A percentile compares a stretch with the other conserved stretches of the same genome.
phyloP scores from a whole-genome alignment of 176 grass and related monocot species.

The Oryza officinalis region DNA sequence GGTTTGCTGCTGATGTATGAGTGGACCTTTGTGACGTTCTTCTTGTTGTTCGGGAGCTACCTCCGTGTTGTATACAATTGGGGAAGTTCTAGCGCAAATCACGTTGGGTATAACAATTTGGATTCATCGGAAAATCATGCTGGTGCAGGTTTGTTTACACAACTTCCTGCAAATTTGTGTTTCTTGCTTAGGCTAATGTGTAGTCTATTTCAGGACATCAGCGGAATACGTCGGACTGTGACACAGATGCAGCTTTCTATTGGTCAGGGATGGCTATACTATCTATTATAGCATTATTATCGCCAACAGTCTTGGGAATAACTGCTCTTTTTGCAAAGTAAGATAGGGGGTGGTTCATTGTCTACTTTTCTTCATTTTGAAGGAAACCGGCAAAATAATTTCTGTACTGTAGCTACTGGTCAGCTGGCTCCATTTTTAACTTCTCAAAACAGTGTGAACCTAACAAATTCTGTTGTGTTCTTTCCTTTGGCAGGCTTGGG shows the following conservation, averaged over 20 bases:
- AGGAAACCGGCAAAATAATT: background rate
- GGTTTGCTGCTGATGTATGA: slow-evolving; percentile 87
- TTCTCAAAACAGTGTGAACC: background rate
- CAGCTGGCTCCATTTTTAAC: background rate
- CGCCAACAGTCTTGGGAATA: slow-evolving; percentile 66
- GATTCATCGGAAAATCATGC: slow-evolving; percentile 59
- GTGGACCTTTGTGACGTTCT: slow-evolving; percentile 69
- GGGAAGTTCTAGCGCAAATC: slow-evolving; percentile 62
- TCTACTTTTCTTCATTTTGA: background rate
- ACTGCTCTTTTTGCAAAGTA: slow-evolving; percentile 93
- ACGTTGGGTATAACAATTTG: slow-evolving; percentile 36
- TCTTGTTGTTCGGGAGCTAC: slow-evolving; percentile 69
- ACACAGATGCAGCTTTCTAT: slow-evolving; percentile 58
- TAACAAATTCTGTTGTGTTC: background rate
- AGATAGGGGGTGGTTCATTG: background rate
- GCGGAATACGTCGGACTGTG: slow-evolving; percentile 54
- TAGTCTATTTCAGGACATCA: slow-evolving; percentile 60
- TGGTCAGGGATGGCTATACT: slow-evolving; percentile 72
- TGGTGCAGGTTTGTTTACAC: slow-evolving; percentile 61
- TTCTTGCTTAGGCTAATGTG: slow-evolving; percentile 10
- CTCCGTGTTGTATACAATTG: slow-evolving; percentile 63
- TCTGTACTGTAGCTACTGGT: background rate
- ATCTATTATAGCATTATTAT: slow-evolving; percentile 43
- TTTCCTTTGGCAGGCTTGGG: slow-evolving; percentile 65
- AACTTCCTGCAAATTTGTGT: slow-evolving; percentile 6